Conservation (phyloP, 1,284 basidiomycete species). For the Apiotrichum akiyoshidainum region DNA sequence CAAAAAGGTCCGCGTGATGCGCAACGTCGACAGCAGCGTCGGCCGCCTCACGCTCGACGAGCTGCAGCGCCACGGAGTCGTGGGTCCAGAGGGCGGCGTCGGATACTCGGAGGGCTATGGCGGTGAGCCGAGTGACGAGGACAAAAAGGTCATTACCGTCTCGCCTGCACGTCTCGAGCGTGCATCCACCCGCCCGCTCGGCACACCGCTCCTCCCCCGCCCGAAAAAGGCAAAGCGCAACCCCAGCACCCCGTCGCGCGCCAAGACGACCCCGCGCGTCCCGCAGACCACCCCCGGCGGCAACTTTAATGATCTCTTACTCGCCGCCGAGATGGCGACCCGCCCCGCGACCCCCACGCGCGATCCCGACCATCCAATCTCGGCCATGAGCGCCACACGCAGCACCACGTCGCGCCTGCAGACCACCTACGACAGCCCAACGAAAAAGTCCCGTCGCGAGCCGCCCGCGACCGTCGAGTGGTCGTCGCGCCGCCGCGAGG, state of each 20-base stretch:
- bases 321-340: slow-evolving; percentile 46
- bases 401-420: slow-evolving; percentile 19
- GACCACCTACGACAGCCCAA: slow-evolving; percentile 23
- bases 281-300: slow-evolving; percentile 45
- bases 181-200: not conserved
- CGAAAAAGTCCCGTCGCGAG: slow-evolving; percentile 26
- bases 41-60: slow-evolving; percentile 43
- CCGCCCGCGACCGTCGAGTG: slow-evolving; percentile 23
- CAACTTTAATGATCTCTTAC: slow-evolving; percentile 44
- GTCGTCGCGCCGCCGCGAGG: slow-evolving; percentile 15
- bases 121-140: slow-evolving; percentile 20
- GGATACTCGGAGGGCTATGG: slow-evolving; percentile 47
- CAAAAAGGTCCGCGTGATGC: slow-evolving; percentile 40
- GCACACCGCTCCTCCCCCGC: slow-evolving; percentile 32
- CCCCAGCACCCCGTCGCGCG: slow-evolving; percentile 33
- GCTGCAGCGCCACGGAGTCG: slow-evolving; percentile 37
- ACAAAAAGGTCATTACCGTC: slow-evolving; percentile 11
- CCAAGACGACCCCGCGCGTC: slow-evolving; percentile 13
- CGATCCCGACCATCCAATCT: slow-evolving; percentile 17
- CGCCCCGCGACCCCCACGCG: slow-evolving; percentile 37
- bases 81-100: slow-evolving; percentile 44
- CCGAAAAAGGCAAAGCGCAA: slow-evolving; percentile 34
- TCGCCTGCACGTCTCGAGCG: slow-evolving; percentile 2
- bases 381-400: slow-evolving; percentile 34
- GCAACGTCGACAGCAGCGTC: slow-evolving; percentile 25